These are phyloP conservation scores for Nymphaea thermarum DNA, from an alignment of 164 flowering plant genomes.

Conservation along the genomic window DNA sequence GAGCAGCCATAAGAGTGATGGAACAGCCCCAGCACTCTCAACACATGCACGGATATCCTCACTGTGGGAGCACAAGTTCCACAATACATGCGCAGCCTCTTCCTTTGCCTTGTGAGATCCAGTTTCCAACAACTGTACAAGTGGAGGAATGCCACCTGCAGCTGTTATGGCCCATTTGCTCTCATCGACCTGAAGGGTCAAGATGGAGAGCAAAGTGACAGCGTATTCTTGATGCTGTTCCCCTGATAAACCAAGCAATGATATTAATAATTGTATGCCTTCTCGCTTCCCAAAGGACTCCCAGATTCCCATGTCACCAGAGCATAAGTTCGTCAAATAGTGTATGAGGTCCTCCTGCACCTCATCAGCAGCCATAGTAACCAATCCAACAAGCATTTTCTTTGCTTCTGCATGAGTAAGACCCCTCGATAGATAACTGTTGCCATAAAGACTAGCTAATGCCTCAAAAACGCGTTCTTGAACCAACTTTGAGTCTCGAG, in stretches of 20 bases:
- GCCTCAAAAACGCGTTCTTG: conserved; percentile 88
- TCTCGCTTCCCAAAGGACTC: conserved; percentile 69
- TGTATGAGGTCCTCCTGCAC: conserved; percentile 60
- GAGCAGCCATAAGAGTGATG: conserved; percentile 72
- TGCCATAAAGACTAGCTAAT: conserved; percentile 78
- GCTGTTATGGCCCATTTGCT: conserved; percentile 99
- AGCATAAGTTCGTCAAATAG: conserved; percentile 55
- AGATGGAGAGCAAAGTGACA: conserved; percentile 53
- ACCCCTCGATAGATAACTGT: conserved; percentile 37
- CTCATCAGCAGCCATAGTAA: conserved; percentile 62
- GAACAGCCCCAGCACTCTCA: conserved; percentile 81
- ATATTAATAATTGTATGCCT: conserved; percentile 78
- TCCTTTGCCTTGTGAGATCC: conserved; percentile 81
- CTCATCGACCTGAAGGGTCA: conserved; percentile 78
- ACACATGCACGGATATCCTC: conserved; percentile 91
- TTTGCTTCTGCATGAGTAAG: conserved; percentile 66
- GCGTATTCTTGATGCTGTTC: conserved; percentile 91
- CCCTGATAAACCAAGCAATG: conserved; percentile 73
- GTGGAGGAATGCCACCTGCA: conserved; percentile 91
- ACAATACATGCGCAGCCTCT: conserved; percentile 62
- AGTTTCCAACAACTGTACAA: conserved; percentile 66
- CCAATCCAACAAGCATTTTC: conserved; percentile 61
- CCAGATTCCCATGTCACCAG: conserved; percentile 51
- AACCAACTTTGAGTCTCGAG: conserved; percentile 63
- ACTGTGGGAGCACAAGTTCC: conserved; percentile 77